Percentiles rank a stretch among this genome's conserved stretches.
Evolutionary conservation across 1,284 basidiomycete species (phyloP).

Genomic region (Pseudozyma pruni): DNA sequence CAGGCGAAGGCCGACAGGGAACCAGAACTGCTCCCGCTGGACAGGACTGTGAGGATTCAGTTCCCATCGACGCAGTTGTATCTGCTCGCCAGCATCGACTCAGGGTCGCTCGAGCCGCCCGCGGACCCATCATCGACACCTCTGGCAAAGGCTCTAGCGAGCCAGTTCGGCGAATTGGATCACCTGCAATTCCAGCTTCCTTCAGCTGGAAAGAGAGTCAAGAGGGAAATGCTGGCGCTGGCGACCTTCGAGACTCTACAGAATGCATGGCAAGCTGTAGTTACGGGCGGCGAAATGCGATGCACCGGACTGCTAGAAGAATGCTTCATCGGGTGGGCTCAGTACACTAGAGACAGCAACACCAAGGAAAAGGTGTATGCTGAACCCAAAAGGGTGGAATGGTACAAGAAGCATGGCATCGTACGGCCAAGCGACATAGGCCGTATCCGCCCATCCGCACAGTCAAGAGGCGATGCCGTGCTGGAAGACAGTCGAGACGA

Average conservation of each 20-base stretch:
- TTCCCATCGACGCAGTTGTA: constrained; percentile 52
- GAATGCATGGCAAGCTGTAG: constrained; percentile 55
- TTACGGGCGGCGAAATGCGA: constrained; percentile 52
- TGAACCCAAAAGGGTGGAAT: constrained; percentile 36
- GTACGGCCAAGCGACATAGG: constrained; percentile 26
- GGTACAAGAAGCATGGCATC: constrained; percentile 30
- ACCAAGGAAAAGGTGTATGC: constrained; percentile 33
- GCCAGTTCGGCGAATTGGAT: constrained; percentile 50
- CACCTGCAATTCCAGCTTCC: constrained; percentile 43
- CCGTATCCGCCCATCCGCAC: constrained; percentile 8
- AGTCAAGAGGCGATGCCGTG: not conserved
- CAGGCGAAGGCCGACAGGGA: constrained; percentile 17
- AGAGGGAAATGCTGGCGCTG: constrained; percentile 51
- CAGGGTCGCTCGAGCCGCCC: constrained; percentile 1
- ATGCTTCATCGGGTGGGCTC: constrained; percentile 60
- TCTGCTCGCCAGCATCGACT: constrained; percentile 20
- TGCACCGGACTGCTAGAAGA: constrained; percentile 56
- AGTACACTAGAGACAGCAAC: constrained; percentile 21
- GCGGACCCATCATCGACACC: constrained; percentile 34
- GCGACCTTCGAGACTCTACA: constrained; percentile 49
- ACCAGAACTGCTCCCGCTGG: constrained; percentile 48
- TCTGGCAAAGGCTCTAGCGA: constrained; percentile 29
- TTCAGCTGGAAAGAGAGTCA: constrained; percentile 33
- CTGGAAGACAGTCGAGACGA: not conserved
- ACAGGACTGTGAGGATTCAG: constrained; percentile 52